These are phyloP conservation scores for Sugiyamaella sp. DNA, from an alignment of 1,139 yeast genomes.

Conservation along the genomic window DNA sequence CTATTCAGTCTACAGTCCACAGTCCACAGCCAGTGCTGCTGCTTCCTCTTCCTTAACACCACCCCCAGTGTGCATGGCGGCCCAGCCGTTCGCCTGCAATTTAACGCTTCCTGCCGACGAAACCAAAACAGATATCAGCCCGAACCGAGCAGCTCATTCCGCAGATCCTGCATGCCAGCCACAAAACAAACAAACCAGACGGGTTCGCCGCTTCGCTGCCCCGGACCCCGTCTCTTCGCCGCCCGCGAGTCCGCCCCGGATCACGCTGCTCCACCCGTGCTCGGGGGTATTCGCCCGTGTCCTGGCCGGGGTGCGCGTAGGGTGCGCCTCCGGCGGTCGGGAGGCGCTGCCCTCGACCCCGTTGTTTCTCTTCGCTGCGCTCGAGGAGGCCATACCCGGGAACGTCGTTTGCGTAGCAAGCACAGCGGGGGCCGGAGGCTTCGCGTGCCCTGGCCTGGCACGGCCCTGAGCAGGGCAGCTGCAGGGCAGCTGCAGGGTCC, in stretches of 20 bases:
- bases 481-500: neutral
- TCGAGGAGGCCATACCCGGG: neutral
- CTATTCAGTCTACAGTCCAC: too few species aligned
- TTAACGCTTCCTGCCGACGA: neutral
- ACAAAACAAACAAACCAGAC: neutral
- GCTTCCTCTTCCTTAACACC: too few species aligned
- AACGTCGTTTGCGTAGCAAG: neutral
- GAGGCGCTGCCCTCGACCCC: too few species aligned
- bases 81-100: conserved; percentile 1
- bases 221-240: too few species aligned
- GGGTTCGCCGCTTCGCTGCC: too few species aligned
- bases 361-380: neutral
- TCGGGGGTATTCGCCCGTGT: too few species aligned
- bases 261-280: too few species aligned
- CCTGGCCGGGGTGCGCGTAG: too few species aligned
- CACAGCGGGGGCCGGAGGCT: neutral
- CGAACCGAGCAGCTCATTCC: conserved; percentile 2
- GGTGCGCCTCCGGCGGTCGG: too few species aligned
- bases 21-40: too few species aligned
- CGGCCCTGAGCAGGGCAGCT: neutral
- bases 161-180: conserved; percentile 4
- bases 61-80: too few species aligned
- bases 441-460: neutral
- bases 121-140: neutral
- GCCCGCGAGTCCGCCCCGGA: too few species aligned